Evolutionary conservation across 345 rosid genomes (phyloP).

Genomic region (Raphanus raphanistrum): DNA sequence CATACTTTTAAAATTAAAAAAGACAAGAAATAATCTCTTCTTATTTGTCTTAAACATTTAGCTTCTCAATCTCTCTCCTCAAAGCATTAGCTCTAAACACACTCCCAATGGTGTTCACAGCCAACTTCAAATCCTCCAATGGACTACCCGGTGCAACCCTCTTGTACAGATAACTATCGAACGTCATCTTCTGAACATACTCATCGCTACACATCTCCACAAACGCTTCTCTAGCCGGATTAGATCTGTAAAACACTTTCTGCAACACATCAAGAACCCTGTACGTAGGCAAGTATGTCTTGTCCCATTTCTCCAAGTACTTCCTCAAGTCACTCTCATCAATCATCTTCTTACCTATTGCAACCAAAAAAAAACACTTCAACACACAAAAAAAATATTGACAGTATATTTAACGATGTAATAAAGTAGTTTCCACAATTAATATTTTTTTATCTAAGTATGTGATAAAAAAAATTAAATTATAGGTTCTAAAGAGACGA

Average conservation of each 20-base stretch:
- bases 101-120: conserved; percentile 91
- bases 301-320: conserved; percentile 96
- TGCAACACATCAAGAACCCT: conserved; percentile 86
- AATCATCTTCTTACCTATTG: conserved; percentile 64
- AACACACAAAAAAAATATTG: too few relatives aligned
- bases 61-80: conserved; percentile 82
- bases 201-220: conserved; percentile 90
- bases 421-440: too few relatives aligned
- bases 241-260: conserved; percentile 84
- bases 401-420: too few relatives aligned
- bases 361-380: background rate
- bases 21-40: background rate
- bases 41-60: conserved; percentile 45
- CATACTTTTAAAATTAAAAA: background rate
- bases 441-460: too few relatives aligned
- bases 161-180: conserved; percentile 90
- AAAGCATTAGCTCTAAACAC: conserved; percentile 93
- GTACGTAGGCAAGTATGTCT: conserved; percentile 90
- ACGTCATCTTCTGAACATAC: conserved; percentile 96
- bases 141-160: conserved; percentile 83
- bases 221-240: conserved; percentile 90
- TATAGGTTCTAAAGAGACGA: background rate
- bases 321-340: conserved; percentile 85
- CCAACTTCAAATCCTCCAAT: conserved; percentile 80
- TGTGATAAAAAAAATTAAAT: too few relatives aligned